phyloP scores from a whole-genome alignment of 768 basidiomycete species.

The Lactarius sp. region DNA sequence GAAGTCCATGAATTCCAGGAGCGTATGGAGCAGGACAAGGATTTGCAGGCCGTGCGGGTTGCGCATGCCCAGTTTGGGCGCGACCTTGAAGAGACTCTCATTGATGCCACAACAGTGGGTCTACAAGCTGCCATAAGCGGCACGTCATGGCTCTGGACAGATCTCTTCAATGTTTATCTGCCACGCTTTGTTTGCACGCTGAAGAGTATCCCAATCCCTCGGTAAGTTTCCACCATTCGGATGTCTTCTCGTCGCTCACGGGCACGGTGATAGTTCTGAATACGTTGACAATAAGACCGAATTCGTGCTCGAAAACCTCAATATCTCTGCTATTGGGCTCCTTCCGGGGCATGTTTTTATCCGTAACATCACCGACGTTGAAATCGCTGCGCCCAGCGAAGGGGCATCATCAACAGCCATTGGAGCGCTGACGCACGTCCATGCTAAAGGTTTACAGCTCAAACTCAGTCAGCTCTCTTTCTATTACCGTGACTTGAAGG shows the following conservation, averaged over 20 bases:
- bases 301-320: constrained; percentile 70
- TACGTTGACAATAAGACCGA: constrained; percentile 65
- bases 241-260: background rate
- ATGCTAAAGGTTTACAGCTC: constrained; percentile 60
- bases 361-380: constrained; percentile 62
- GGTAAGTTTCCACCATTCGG: constrained; percentile 35
- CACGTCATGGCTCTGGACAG: constrained; percentile 74
- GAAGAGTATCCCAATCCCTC: constrained; percentile 64
- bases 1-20: constrained; percentile 44
- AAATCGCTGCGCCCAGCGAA: constrained; percentile 42
- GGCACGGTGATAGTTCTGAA: constrained; percentile 48
- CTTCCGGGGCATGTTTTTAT: constrained; percentile 68
- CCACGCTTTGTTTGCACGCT: constrained; percentile 51
- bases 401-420: constrained; percentile 44
- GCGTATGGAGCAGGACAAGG: constrained; percentile 45
- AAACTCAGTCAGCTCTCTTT: constrained; percentile 63
- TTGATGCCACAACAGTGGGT: constrained; percentile 38
- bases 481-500: constrained; percentile 61
- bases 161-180: constrained; percentile 74
- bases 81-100: constrained; percentile 45
- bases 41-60: constrained; percentile 42
- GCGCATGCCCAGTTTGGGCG: constrained; percentile 46
- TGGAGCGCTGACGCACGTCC: constrained; percentile 62
- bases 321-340: constrained; percentile 60
- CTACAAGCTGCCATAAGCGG: constrained; percentile 54